phyloP scores from a whole-genome alignment of 140 eudicot species.

The Bidens hawaiensis region DNA sequence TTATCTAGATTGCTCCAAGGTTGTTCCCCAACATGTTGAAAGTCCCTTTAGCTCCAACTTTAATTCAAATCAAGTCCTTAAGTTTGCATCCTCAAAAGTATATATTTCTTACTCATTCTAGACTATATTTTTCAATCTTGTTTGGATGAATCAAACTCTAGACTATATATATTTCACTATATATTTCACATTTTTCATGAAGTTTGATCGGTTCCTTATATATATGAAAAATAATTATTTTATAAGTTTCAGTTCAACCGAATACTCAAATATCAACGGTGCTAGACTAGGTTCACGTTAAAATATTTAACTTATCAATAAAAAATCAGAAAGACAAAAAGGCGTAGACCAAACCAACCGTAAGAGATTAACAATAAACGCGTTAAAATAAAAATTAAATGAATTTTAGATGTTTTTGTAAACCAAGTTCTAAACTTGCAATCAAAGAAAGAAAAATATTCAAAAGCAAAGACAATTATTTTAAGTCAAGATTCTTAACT shows the following conservation, averaged over 20 bases:
- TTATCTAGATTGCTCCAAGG: slow-evolving; percentile 13
- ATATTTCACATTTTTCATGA: neutral
- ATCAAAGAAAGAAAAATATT: slow-evolving; percentile 7
- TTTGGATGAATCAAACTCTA: neutral
- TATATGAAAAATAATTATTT: no score
- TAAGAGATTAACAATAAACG: neutral
- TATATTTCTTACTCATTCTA: neutral
- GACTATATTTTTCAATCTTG: neutral
- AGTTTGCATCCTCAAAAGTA: neutral
- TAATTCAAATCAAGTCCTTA: neutral
- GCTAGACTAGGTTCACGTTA: no score
- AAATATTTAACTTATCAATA: no score
- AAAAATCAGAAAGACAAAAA: neutral
- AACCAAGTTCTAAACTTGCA: slow-evolving; percentile 28
- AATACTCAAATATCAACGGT: neutral
- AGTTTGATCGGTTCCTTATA: no score
- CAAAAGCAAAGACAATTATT: slow-evolving; percentile 14
- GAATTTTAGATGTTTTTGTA: neutral
- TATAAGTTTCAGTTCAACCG: no score
- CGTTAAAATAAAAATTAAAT: neutral
- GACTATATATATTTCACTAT: no score
- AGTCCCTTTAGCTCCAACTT: neutral
- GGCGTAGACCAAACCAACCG: neutral
- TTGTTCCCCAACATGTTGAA: slow-evolving; percentile 26
- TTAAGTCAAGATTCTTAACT: slow-evolving; percentile 15